Evolutionary conservation across 768 basidiomycete species (phyloP), one percentile per base, ranked within the genome.

Genomic region (Fistulinella prunicolor): DNA sequence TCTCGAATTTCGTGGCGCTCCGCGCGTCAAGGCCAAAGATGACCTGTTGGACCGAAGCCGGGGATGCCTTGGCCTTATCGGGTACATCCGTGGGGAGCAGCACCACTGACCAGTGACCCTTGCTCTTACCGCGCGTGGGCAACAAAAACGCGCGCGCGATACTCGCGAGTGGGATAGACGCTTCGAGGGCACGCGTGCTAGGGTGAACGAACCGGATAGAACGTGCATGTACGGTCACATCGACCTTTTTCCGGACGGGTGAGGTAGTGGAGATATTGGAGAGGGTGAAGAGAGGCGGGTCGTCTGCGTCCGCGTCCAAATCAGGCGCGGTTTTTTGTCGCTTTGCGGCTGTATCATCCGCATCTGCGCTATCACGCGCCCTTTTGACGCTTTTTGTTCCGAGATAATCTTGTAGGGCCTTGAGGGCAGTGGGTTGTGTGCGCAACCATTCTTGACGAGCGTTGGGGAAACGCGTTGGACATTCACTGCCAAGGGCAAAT

Each of bases 201-300:
- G 81, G 70, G 61, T 83, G 73, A 3, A 71, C 67, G 57, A 89
- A 74, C 6, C 70, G 71, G 46, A 89, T 70, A 6, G 78, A 69
- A 17, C 69, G 63, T 19, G 70, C 57, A 57, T 81, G 73, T 32
- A 86, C 66, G 3, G 77, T 76, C 56, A 89, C 74, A 57, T 89
- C 80, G 32, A 85, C 77, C 53, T 87, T 89, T 69, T 86, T 88
- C 43, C 89, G 82, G 43, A 89, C 64, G 10, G 88, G 88, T 0
- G 87, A 81, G 10, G 83, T 80, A n/a, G 76, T 71, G 23, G 86
- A 88, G 35, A 90, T 66, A 16, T 81, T 67, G 34, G 85, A 80
- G 1, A 89, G 68, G 2, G 82, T 79, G 65, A 78, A 83, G 9
- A 77, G 47, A 1, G 82, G 77, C 0, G 65, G 58, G 29, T 79